phyloP scores from a whole-genome alignment of 2,329 filamentous ascomycete genomes.

The Madurella mycetomatis region DNA sequence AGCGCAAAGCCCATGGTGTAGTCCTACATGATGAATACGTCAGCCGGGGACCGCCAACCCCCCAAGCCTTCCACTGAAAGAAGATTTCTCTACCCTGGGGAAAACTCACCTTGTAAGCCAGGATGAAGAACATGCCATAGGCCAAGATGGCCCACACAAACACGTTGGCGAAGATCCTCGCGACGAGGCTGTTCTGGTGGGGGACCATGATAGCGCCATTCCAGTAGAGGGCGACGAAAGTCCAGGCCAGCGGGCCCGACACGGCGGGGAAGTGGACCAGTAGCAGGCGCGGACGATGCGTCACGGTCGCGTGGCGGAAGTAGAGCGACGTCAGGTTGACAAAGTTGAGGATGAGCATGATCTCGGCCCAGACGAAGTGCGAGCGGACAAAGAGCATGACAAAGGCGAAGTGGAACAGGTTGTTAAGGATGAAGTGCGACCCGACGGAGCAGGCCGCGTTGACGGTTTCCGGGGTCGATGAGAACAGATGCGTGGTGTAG shows the following conservation, averaged over 20 bases:
- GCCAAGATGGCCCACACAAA: slow-evolving; percentile 81
- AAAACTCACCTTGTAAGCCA: slow-evolving; percentile 65
- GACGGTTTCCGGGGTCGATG: slow-evolving; percentile 56
- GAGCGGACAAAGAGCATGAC: slow-evolving; percentile 76
- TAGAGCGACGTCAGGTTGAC: slow-evolving; percentile 75
- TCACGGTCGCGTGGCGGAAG: slow-evolving; percentile 62
- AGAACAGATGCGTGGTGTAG: slow-evolving; percentile 75
- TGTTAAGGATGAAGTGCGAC: slow-evolving; percentile 73
- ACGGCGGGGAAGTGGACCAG: slow-evolving; percentile 74
- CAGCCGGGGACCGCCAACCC: not conserved
- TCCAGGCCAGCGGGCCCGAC: slow-evolving; percentile 78
- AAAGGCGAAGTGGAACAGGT: slow-evolving; percentile 76
- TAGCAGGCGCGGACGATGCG: slow-evolving; percentile 54
- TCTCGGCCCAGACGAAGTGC: slow-evolving; percentile 69
- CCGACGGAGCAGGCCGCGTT: slow-evolving; percentile 72
- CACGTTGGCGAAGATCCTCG: slow-evolving; percentile 79
- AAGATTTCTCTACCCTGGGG: too few species aligned
- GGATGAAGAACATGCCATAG: slow-evolving; percentile 73
- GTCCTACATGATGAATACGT: slow-evolving; percentile 40
- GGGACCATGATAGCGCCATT: slow-evolving; percentile 77
- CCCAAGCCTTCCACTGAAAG: not conserved
- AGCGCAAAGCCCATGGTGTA: slow-evolving; percentile 77
- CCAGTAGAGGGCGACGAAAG: slow-evolving; percentile 83
- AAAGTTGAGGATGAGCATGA: slow-evolving; percentile 76
- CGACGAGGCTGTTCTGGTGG: slow-evolving; percentile 60